phyloP scores from a whole-genome alignment of 1,284 basidiomycete genomes.

The Melampsora americana region DNA sequence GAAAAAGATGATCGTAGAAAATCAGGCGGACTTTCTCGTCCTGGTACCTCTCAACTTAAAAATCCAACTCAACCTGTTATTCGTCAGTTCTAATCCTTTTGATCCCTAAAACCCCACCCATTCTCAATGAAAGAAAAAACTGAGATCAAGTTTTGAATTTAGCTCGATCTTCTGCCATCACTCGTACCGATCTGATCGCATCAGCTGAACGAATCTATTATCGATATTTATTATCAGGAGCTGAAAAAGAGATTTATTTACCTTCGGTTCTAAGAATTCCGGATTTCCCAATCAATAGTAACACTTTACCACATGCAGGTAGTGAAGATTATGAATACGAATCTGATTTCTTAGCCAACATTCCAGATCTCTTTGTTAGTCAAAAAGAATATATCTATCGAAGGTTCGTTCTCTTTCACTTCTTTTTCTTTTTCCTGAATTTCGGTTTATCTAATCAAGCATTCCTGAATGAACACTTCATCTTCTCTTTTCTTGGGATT shows the following conservation, averaged over 20 bases:
- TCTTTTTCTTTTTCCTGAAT: no score
- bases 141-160: no score
- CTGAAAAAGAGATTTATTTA: constrained; percentile 82
- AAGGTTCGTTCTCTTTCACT: constrained; percentile 88
- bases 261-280: constrained; percentile 60
- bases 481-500: neutral
- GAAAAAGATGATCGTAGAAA: neutral
- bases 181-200: constrained; percentile 79
- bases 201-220: constrained; percentile 93
- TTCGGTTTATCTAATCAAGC: no score
- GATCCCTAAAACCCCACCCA: no score
- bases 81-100: constrained; percentile 34
- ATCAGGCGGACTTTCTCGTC: neutral
- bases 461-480: no score
- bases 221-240: constrained; percentile 71
- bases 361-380: constrained; percentile 93
- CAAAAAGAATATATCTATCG: constrained; percentile 98
- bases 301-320: constrained; percentile 66
- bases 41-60: neutral
- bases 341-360: constrained; percentile 72
- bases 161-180: constrained; percentile 84
- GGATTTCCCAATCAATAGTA: constrained; percentile 57
- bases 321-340: constrained; percentile 61
- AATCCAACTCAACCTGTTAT: constrained; percentile 36
- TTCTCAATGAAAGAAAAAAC: no score